Evolutionary conservation across 1,284 basidiomycete genomes (phyloP).

Genomic region (Ustilago shanxiensis): DNA sequence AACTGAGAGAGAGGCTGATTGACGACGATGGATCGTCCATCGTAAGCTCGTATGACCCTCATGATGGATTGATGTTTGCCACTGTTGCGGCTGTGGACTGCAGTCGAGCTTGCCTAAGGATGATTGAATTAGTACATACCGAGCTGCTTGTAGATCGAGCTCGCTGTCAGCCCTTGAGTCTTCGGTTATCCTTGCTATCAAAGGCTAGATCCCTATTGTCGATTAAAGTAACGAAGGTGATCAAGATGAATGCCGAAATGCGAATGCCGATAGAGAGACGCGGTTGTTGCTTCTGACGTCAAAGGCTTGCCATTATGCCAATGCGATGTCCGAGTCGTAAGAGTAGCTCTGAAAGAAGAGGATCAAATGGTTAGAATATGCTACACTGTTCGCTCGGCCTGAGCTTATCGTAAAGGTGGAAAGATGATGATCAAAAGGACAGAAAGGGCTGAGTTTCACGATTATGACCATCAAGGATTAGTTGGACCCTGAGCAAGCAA

Average conservation of each 20-base stretch:
- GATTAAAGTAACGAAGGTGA: neutral
- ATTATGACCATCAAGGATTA: neutral
- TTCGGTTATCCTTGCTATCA: too few relatives aligned
- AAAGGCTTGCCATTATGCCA: neutral
- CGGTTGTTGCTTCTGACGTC: neutral
- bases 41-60: constrained; percentile 63
- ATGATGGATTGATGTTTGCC: constrained; percentile 28
- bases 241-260: neutral
- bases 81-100: neutral
- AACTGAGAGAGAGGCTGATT: constrained; percentile 63
- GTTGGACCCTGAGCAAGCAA: constrained; percentile 3
- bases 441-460: neutral
- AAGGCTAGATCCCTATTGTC: neutral
- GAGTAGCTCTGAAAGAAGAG: too few relatives aligned
- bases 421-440: neutral
- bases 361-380: too few relatives aligned
- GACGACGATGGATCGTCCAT: constrained; percentile 62
- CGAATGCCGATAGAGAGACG: neutral
- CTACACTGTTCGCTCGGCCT: too few relatives aligned
- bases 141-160: neutral
- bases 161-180: neutral
- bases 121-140: too few relatives aligned
- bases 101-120: neutral
- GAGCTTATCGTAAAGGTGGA: neutral
- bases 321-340: neutral